Evolutionary conservation across 805 yeast species (phyloP), one percentile per base, ranked within the genome.

Genomic region (Cyberlindnera bimundalis): DNA sequence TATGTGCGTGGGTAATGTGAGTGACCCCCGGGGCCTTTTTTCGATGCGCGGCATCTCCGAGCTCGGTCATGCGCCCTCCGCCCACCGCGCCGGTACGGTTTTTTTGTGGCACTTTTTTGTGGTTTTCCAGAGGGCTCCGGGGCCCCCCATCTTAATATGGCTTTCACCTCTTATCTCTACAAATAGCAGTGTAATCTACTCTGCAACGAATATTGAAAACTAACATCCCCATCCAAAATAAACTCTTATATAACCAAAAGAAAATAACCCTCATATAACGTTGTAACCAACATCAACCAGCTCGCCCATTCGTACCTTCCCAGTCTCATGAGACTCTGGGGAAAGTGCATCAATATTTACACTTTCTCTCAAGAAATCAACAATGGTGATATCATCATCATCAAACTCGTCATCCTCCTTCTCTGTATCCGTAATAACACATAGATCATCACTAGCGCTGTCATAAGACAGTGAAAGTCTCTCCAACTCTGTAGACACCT

Each of bases 351-450:
- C 6, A 49, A 43, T 10, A 41, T 25, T 50, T 2, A 33, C 15
- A 20, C 55, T 48, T 36, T 55, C 59, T 23, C 50, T 42, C 9
- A 55, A 35, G 27, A 55, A 53, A 23, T 53, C 51, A 11, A 52
- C 25, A 23, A 55, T 19, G 27, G 40, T 35, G n/a, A 55, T 34
- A 6, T 16, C 9, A 6, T 20, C n/a, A 18, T 36, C 35, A 5
- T 27, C 42, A n/a, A n/a, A n/a, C 20, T 39, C 25, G 15, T 20
- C 42, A 18, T 38, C 35, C 6, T 35, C 40, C 19, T 44, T 44
- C 10, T 32, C 35, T 11, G n/a, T 32, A 6, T 21, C 35, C 18
- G 21, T 28, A 33, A 17, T 23, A 10, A 19, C 12, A 12, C 24
- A 15, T 6, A 29, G 21, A 6, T 29, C 33, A 7, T 31, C 33